Evolutionary conservation across 495 filamentous ascomycete species (phyloP).

Genomic region (Cercophora sp.): DNA sequence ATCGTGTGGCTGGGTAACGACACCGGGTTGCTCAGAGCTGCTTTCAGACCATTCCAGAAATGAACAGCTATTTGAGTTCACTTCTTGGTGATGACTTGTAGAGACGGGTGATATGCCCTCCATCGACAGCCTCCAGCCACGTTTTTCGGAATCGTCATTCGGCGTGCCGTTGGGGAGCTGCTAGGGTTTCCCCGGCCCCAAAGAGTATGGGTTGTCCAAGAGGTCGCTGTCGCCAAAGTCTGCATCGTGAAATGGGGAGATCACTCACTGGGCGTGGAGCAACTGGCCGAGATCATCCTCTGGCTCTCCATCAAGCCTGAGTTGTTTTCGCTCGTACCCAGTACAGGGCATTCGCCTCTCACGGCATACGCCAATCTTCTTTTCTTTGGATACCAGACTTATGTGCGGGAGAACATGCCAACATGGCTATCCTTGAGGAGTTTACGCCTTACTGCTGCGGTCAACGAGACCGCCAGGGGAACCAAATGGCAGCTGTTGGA

Average conservation of each 20-base stretch:
- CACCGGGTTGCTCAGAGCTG: neutral
- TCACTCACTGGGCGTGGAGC: neutral
- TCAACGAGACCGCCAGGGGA: neutral
- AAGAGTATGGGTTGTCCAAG: neutral
- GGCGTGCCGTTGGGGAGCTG: neutral
- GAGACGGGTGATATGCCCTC: too few species aligned
- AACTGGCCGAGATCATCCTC: neutral
- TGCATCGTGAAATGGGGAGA: neutral
- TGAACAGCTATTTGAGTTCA: neutral
- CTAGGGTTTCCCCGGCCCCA: neutral
- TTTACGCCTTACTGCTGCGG: neutral
- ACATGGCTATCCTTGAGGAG: neutral
- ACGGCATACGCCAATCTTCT: neutral
- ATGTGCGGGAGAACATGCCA: neutral
- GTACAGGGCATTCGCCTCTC: neutral
- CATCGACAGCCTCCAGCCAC: neutral
- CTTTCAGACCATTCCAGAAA: neutral
- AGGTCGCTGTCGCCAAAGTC: neutral
- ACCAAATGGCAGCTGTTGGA: neutral
- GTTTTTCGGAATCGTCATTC: neutral
- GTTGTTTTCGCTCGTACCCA: neutral
- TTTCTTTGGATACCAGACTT: neutral
- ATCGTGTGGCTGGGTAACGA: constrained; percentile 1
- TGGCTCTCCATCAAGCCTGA: neutral
- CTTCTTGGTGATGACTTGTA: neutral